phyloP scores from a whole-genome alignment of 2,329 filamentous ascomycete genomes.

The Aureobasidium mangrovei region DNA sequence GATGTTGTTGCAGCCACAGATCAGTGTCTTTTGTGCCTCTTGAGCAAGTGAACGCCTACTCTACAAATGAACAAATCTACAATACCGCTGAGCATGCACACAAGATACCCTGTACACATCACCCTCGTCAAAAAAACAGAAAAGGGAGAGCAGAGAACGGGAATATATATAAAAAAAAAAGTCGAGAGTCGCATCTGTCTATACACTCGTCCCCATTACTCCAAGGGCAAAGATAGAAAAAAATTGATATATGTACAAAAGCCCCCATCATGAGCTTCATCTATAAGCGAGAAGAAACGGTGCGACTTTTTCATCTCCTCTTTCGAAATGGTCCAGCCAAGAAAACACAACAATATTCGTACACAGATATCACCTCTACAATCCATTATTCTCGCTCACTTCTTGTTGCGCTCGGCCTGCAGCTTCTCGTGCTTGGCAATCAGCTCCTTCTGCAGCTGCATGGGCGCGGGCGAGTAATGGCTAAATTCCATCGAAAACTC shows the following conservation, averaged over 20 bases:
- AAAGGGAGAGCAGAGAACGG: no score
- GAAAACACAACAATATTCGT: not conserved
- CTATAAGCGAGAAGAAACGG: not conserved
- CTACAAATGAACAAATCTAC: no score
- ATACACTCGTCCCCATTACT: not conserved
- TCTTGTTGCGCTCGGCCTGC: slow-evolving; percentile 55
- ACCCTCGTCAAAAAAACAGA: no score
- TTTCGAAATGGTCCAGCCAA: not conserved
- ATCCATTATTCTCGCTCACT: slow-evolving; percentile 28
- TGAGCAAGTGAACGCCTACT: no score
- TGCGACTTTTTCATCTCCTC: not conserved
- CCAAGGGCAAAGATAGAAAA: no score
- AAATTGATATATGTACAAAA: not conserved
- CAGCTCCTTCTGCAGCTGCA: slow-evolving; percentile 76
- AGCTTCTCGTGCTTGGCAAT: slow-evolving; percentile 60
- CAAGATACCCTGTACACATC: no score
- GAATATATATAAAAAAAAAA: not conserved
- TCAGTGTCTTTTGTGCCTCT: no score
- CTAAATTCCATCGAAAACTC: slow-evolving; percentile 99
- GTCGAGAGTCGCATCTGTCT: not conserved
- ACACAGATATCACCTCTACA: no score
- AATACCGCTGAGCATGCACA: no score
- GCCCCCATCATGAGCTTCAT: not conserved
- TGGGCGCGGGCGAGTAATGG: slow-evolving; percentile 81
- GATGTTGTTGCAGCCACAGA: no score